Evolutionary conservation across 2,329 filamentous ascomycete species (phyloP), one percentile per base, ranked within the genome.

Genomic region (Aspergillus udagawae): DNA sequence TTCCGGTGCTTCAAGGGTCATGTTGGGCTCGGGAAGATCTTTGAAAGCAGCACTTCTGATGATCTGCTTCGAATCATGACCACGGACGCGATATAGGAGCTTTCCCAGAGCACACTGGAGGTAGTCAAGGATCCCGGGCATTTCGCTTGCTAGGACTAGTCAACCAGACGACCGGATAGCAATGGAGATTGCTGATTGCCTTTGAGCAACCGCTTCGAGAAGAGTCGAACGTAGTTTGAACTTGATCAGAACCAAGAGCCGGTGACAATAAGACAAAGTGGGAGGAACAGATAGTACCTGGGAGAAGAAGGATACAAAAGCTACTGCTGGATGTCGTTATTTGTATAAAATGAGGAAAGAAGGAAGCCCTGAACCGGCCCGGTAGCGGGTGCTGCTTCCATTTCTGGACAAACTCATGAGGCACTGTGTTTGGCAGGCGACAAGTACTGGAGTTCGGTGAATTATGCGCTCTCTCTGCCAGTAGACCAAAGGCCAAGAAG

Each of bases 41-140:
- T 60, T 61, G 58, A 71, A 70, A 1, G 67, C 67, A 12, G 47
- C 48, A 25, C 57, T 59, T 7, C 61, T 53, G 28, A 63, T 62
- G 42, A 71, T 63, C 42, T 66, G 63, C 4, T 57, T 55, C 4
- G 60, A 62, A 38, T 70, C 67, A 57, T 70, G 66, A 28, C 57
- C 63, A 17, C 68, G 65, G 7, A 70, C 54, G n/a, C 54, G 55
- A 52, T 67, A 69, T 1, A 70, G 47, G 2, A 65, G 21, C 21
- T 59, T 58, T 25, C 66, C 65, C 2, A 68, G 48, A 20, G 51
- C 54, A 27, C 60, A 68, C 49, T 63, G 61, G 1, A 68, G 25
- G 50, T 64, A 70, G 29, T 63, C 20, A 5, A 65, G 9, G 41
- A 64, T 10, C 10, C 59, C 23, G 4, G 53, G 51, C 49, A 64